phyloP scores from a whole-genome alignment of 768 basidiomycete genomes.

The Serendipita vermifera region DNA sequence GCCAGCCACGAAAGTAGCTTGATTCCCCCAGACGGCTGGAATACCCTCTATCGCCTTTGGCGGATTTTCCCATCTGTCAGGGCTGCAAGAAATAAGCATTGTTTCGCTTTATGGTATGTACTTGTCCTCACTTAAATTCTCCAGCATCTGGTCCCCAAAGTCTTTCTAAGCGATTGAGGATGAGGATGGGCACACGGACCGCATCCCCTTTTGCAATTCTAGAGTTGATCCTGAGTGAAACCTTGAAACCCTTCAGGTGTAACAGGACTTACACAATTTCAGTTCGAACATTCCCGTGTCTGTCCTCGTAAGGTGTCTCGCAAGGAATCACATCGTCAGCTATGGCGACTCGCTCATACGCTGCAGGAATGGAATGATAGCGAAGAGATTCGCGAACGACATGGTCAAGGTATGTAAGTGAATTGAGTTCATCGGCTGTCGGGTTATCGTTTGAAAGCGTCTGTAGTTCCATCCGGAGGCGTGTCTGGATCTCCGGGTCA shows the following conservation, averaged over 20 bases:
- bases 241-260: conserved; percentile 1
- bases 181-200: conserved; percentile 21
- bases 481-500: not conserved
- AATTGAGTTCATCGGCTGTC: conserved; percentile 13
- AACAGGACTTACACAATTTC: not conserved
- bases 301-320: not conserved
- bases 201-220: conserved; percentile 12
- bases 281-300: not conserved
- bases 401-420: conserved; percentile 16
- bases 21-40: not conserved
- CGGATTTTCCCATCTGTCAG: not conserved
- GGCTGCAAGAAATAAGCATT: not conserved
- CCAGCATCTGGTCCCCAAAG: conserved; percentile 28
- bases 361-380: conserved; percentile 14
- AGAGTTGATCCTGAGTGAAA: conserved; percentile 12
- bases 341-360: conserved; percentile 15
- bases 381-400: conserved; percentile 18
- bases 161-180: conserved; percentile 21
- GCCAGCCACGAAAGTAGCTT: not conserved
- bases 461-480: conserved; percentile 14
- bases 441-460: not conserved
- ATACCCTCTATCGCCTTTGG: not conserved
- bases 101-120: not conserved
- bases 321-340: conserved; percentile 19
- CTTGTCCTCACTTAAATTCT: conserved; percentile 19